A percentile compares a stretch with the other conserved stretches of the same genome.
Evolutionary conservation across 2,329 filamentous ascomycete species (phyloP).

Genomic region (Nemania sp.): DNA sequence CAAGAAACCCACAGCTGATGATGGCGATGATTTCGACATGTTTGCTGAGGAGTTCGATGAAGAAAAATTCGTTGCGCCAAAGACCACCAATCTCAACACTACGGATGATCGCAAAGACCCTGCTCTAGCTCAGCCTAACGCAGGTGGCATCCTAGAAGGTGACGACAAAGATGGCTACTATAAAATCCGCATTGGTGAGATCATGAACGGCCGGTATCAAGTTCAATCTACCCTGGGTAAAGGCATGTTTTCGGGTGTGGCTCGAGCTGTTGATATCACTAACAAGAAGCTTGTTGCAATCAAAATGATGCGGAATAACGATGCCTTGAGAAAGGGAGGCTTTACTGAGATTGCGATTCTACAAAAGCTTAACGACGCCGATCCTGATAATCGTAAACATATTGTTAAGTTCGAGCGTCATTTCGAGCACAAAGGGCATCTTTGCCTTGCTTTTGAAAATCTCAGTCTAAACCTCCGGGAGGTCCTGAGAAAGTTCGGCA

Average conservation of each 20-base stretch:
- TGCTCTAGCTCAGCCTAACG: conserved; percentile 55
- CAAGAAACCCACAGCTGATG: conserved; percentile 53
- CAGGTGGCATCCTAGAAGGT: conserved; percentile 81
- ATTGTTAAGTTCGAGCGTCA: conserved; percentile 83
- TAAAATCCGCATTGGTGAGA: conserved; percentile 88
- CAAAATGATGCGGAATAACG: conserved; percentile 97
- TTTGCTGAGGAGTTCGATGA: conserved; percentile 81
- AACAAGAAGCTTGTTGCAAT: conserved; percentile 82
- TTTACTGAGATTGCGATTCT: conserved; percentile 94
- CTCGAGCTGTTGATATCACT: conserved; percentile 77
- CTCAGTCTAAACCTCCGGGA: conserved; percentile 91
- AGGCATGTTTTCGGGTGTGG: conserved; percentile 97
- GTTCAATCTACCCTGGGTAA: conserved; percentile 85
- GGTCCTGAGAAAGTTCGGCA: conserved; percentile 92
- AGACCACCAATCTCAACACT: conserved; percentile 43
- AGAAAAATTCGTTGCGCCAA: conserved; percentile 63
- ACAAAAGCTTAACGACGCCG: conserved; percentile 80
- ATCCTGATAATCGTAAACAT: conserved; percentile 88
- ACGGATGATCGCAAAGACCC: conserved; percentile 51
- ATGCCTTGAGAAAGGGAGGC: conserved; percentile 86
- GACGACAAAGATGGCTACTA: conserved; percentile 97
- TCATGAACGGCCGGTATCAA: conserved; percentile 87
- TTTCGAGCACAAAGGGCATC: conserved; percentile 92
- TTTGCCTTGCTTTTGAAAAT: conserved; percentile 97
- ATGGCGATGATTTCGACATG: conserved; percentile 81